Base-by-base conservation (phyloP, 176 grass and related monocot genomes). In the Hsuehochloa calcarea region DNA sequence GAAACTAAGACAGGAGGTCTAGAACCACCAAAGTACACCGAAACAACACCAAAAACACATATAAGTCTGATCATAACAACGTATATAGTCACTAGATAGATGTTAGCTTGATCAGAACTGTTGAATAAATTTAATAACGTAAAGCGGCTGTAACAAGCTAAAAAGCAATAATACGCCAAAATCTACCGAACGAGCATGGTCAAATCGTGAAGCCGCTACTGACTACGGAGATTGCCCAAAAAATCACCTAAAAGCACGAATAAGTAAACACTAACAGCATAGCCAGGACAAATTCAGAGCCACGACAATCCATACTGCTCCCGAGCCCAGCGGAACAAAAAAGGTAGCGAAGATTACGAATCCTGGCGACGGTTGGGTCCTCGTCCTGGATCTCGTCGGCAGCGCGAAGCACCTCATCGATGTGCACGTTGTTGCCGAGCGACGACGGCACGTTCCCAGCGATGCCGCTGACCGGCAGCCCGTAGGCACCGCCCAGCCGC, bases 371-470 rank as follows among this genome's bases (percentile, higher is more conserved):
- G 29, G 73, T 92, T 50, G 87, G 89, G 82, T 98, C 93, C 69
- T 95, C 96, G 31, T 98, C 91, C 87, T 98, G 93, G 85, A 98
- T 95, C 96, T 93, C 93, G 54, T 98, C 96, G 20, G 96, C 96
- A 10, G 93, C 91, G 76, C 91, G 90, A 35, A 98, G 91, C 66
- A 98, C 91, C 83, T 98, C 93, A 13, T 98, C 96, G 85, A 95
- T 98, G 83, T 95, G 93, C 8, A 63, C 85, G 81, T 93, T 93
- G 88, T 95, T 93, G 8, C 84, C 83, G 75, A 98, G 89, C 45
- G 39, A 95, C 55, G 93, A 86, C 8, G 96, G 96, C 5, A 98
- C 96, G 49, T 70, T 90, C 29, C 93, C 93, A 5, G 96, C 93
- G 58, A 93, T 93, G 37, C 91, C 93, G 39, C 80, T 95, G 0